These are phyloP conservation scores for Geoglossum glabrum DNA, from an alignment of 495 filamentous ascomycete species.

Conservation along the genomic window DNA sequence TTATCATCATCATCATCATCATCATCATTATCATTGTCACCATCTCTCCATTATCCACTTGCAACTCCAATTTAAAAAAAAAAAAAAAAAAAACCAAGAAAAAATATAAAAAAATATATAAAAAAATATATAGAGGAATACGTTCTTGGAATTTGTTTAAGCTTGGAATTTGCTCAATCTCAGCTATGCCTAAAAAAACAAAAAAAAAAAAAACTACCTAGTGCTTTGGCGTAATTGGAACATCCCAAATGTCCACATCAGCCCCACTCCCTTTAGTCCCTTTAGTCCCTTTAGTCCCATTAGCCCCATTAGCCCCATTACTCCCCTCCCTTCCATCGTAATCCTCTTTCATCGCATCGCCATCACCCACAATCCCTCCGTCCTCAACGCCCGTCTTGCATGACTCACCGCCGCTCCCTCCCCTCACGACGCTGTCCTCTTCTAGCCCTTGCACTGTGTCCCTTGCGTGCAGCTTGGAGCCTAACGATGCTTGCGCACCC, in stretches of 20 bases:
- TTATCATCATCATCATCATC: too few relatives aligned
- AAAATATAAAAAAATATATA: too few relatives aligned
- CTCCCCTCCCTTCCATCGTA: not conserved
- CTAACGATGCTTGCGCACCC: not conserved
- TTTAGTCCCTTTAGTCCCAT: too few relatives aligned
- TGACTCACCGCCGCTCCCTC: not conserved
- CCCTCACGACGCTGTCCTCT: not conserved
- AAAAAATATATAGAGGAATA: too few relatives aligned
- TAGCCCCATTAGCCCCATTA: not conserved
- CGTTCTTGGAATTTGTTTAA: too few relatives aligned
- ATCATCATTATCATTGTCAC: too few relatives aligned
- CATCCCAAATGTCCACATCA: not conserved
- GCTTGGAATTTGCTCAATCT: not conserved
- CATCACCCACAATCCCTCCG: not conserved
- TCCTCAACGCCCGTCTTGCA: not conserved
- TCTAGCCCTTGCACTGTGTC: not conserved
- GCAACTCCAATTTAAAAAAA: too few relatives aligned
- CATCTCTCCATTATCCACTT: too few relatives aligned
- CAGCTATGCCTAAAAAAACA: not conserved
- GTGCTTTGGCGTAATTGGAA: not conserved
- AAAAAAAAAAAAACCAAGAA: too few relatives aligned
- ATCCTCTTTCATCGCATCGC: not conserved
- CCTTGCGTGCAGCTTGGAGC: not conserved
- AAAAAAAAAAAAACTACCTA: not conserved
- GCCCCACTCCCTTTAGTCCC: not conserved